These are phyloP conservation scores for Ogataea haglerorum DNA, from an alignment of 805 yeast species.

Conservation along the genomic window DNA sequence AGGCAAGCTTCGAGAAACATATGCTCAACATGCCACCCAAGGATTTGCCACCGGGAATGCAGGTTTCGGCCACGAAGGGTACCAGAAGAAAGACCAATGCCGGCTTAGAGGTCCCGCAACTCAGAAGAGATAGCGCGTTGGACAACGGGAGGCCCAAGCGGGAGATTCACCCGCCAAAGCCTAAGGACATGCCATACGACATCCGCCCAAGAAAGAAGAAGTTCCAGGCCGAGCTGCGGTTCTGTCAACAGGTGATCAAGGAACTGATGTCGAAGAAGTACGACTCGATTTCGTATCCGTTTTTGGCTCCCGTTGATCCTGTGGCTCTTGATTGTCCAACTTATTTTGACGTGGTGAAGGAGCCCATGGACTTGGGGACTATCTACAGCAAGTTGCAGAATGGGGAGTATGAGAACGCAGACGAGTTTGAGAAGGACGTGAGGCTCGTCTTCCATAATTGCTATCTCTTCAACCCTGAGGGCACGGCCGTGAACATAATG, in stretches of 20 bases:
- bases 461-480: conserved; percentile 90
- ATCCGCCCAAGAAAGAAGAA: conserved; percentile 89
- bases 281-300: conserved; percentile 83
- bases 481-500: conserved; percentile 94
- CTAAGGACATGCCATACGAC: conserved; percentile 90
- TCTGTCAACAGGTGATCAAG: conserved; percentile 75
- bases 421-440: conserved; percentile 80
- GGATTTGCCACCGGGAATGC: conserved; percentile 34
- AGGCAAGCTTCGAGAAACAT: conserved; percentile 90
- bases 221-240: conserved; percentile 83
- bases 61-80: conserved; percentile 26
- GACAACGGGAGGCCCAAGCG: conserved; percentile 86
- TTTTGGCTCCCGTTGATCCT: conserved; percentile 91
- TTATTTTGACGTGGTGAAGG: conserved; percentile 78
- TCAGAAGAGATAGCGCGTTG: conserved; percentile 67
- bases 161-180: conserved; percentile 93
- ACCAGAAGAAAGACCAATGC: conserved; percentile 33
- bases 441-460: conserved; percentile 84
- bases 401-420: conserved; percentile 85
- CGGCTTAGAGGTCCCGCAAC: conserved; percentile 53
- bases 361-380: conserved; percentile 94
- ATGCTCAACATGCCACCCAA: conserved; percentile 85
- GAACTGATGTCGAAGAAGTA: conserved; percentile 83
- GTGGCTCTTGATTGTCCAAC: conserved; percentile 91
- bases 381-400: conserved; percentile 75